Evolutionary conservation across 129 eudicot genomes (phyloP).

Genomic region (Arctium minus): DNA sequence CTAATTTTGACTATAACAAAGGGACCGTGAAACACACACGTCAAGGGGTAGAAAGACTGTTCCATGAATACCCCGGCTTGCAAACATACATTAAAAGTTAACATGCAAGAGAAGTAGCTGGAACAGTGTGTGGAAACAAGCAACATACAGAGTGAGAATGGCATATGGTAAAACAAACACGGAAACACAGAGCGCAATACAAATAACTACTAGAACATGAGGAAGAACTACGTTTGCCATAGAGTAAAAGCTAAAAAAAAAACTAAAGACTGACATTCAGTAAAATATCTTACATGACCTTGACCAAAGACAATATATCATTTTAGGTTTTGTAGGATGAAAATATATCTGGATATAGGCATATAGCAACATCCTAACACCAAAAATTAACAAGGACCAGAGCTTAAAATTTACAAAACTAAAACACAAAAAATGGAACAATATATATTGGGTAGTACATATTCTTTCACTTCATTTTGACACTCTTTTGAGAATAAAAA

Average conservation of each 20-base stretch:
- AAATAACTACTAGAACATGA: neutral
- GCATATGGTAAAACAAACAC: neutral
- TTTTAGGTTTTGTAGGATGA: neutral
- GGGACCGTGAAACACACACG: neutral
- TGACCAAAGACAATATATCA: neutral
- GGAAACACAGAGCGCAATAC: neutral
- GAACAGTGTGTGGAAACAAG: neutral
- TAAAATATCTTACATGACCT: neutral
- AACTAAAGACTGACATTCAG: no score
- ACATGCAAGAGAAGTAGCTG: neutral
- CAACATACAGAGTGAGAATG: neutral
- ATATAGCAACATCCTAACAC: neutral
- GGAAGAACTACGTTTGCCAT: neutral
- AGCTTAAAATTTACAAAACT: neutral
- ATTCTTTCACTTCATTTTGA: neutral
- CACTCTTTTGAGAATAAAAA: neutral
- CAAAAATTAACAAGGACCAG: neutral
- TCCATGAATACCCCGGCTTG: neutral
- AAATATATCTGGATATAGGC: neutral
- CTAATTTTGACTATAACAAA: constrained; percentile 1
- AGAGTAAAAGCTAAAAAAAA: no score
- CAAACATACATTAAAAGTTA: neutral
- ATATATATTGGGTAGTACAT: neutral
- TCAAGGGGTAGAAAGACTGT: neutral
- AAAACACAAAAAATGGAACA: neutral